phyloP scores from a whole-genome alignment of 176 grass and related monocot species.

The Hyparrhenia diplandra region DNA sequence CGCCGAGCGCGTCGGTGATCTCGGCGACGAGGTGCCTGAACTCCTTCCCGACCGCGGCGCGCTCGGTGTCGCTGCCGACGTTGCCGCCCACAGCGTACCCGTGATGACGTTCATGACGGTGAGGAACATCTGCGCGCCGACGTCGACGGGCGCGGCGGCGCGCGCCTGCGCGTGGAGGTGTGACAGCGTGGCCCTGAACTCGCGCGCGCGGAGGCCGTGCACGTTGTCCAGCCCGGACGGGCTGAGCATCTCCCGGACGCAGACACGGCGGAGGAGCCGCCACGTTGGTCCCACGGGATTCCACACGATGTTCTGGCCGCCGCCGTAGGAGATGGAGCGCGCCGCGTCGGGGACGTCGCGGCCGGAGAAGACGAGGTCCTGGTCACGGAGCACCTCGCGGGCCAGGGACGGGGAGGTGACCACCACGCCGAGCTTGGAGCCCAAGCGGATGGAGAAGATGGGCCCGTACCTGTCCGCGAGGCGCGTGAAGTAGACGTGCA shows the following conservation, averaged over 20 bases:
- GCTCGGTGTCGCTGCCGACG: slow-evolving; percentile 35
- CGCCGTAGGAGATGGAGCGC: slow-evolving; percentile 60
- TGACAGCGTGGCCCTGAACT: slow-evolving; percentile 45
- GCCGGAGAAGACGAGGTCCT: slow-evolving; percentile 61
- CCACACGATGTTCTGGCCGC: slow-evolving; percentile 62
- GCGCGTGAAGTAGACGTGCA: slow-evolving; percentile 62
- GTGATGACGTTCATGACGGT: slow-evolving; percentile 65
- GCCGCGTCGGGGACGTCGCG: slow-evolving; percentile 47
- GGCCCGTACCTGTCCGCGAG: slow-evolving; percentile 55
- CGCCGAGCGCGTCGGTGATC: slow-evolving; percentile 56
- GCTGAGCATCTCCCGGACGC: slow-evolving; percentile 69
- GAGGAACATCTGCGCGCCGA: slow-evolving; percentile 67
- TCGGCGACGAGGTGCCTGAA: slow-evolving; percentile 66
- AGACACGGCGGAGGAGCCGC: slow-evolving; percentile 66
- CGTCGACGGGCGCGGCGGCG: slow-evolving; percentile 18
- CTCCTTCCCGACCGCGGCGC: slow-evolving; percentile 37
- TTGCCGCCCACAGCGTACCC: slow-evolving; percentile 58
- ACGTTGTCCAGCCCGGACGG: slow-evolving; percentile 46
- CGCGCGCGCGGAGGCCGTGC: slow-evolving; percentile 44
- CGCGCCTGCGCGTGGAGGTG: slow-evolving; percentile 10
- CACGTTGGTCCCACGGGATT: slow-evolving; percentile 63
- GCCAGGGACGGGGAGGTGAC: slow-evolving; percentile 48
- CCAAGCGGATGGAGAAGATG: slow-evolving; percentile 66
- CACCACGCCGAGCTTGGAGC: slow-evolving; percentile 63
- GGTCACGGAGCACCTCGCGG: slow-evolving; percentile 50